Conservation (phyloP, 1,284 basidiomycete species). For the Rhodotorula sp. region DNA sequence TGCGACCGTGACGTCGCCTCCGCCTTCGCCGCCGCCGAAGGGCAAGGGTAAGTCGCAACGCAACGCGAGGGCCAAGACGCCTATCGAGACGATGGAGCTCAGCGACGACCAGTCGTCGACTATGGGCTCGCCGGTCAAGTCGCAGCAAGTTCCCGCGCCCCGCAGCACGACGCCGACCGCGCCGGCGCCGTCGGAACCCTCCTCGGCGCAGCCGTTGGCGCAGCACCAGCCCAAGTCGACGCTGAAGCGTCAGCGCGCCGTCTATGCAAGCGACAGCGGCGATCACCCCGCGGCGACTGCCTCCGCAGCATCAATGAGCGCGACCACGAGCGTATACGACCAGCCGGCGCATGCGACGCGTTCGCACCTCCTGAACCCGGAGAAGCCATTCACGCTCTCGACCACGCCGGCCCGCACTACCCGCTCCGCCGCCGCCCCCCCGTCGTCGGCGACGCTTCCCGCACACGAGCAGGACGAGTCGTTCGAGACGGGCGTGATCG, state of each 20-base stretch:
- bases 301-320: too few relatives aligned
- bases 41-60: not conserved
- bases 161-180: not conserved
- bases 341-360: too few relatives aligned
- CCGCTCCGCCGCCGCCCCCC: too few relatives aligned
- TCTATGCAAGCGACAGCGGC: not conserved
- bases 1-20: not conserved
- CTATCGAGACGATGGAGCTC: conserved; percentile 2
- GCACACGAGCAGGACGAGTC: not conserved
- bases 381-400: not conserved
- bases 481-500: not conserved
- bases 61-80: not conserved
- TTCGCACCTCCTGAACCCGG: not conserved
- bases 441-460: too few relatives aligned
- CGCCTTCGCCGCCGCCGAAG: not conserved
- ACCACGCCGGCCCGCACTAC: too few relatives aligned
- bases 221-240: not conserved
- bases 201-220: not conserved
- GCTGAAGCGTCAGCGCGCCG: not conserved
- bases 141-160: not conserved
- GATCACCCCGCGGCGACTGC: too few relatives aligned
- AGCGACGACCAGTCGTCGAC: not conserved
- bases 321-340: not conserved
- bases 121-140: not conserved
- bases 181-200: not conserved